Evolutionary conservation across 2,329 filamentous ascomycete genomes (phyloP), one percentile per base, ranked within the genome.

Genomic region (Phyllosticta citribraziliensis): DNA sequence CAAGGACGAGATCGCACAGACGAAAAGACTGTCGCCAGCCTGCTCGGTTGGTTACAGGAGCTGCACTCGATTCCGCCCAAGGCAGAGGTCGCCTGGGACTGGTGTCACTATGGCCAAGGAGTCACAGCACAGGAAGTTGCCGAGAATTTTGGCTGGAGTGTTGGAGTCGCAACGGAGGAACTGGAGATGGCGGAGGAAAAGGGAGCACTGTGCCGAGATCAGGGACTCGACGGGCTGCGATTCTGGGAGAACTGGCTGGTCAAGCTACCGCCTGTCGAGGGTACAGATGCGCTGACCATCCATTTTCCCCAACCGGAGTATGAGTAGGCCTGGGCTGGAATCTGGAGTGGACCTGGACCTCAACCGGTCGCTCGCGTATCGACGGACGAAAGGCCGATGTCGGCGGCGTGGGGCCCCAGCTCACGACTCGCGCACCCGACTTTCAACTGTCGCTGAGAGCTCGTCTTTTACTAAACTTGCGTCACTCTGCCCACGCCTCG

Each of bases 181-280:
- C 80, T 99, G 12, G 89, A 97, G 71, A 97, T 99, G 93, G 92
- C 92, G 0, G 94, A 99, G 73, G 93, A 97, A 72, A 85, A 83
- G 61, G 94, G 94, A 0, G 84, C 86, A 2, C 73, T 99, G 20
- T 97, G 93, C 72, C 86, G 94, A 55, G 94, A 99, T 72, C 92
- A 96, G 68, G 88, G 91, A 4, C 84, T 97, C 14, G 92, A 97
- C 72, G 94, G 94, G 0, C 79, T 96, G 55, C 88, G 88, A 68
- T 99, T 96, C 73, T 99, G 94, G 94, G 86, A 89, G 74, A 99
- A 99, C 63, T 76, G 74, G 74, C 67, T 76, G 33, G 62, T 66
- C 12, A 57, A 62, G 14, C 25, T 59, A 17, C 63, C 61, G 5
- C 33, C 24, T 1, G 33, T 60, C 20, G 58, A 60, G 53, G 58